phyloP scores from a whole-genome alignment of 495 filamentous ascomycete genomes.

The Talaromyces thailandensis region DNA sequence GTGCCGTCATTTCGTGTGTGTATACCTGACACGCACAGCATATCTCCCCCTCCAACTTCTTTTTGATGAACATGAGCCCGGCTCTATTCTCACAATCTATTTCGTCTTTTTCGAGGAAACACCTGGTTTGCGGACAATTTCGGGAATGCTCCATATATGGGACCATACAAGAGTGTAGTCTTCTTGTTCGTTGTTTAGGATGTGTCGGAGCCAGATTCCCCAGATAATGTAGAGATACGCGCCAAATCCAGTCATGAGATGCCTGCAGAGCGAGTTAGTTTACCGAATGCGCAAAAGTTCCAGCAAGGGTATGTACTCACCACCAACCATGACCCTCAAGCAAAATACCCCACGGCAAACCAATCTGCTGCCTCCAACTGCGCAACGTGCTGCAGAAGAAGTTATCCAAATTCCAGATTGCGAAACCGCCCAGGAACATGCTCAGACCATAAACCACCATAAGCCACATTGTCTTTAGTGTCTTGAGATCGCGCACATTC shows the following conservation, averaged over 20 bases:
- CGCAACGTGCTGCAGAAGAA: conserved; percentile 66
- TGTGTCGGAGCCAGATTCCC: conserved; percentile 79
- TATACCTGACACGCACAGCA: background rate
- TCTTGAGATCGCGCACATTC: conserved; percentile 47
- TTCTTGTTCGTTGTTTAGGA: conserved; percentile 66
- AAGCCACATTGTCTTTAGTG: conserved; percentile 65
- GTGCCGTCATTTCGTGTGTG: conserved; percentile 8
- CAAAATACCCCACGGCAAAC: conserved; percentile 82
- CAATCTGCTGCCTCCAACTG: conserved; percentile 59
- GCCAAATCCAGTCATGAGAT: conserved; percentile 55
- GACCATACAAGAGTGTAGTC: conserved; percentile 72
- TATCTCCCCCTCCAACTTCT: background rate
- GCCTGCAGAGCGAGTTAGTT: conserved; percentile 31
- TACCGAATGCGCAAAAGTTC: background rate
- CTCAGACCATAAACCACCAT: conserved; percentile 62
- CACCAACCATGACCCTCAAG: conserved; percentile 97
- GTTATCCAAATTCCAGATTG: conserved; percentile 84
- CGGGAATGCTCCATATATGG: conserved; percentile 55
- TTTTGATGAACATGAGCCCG: background rate
- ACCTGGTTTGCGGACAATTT: conserved; percentile 39
- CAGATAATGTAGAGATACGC: conserved; percentile 82
- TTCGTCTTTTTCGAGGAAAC: background rate
- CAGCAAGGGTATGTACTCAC: conserved; percentile 44
- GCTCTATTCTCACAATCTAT: background rate
- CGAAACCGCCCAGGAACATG: conserved; percentile 77